Percentiles rank a stretch among this genome's conserved stretches.
Evolutionary conservation across 1,139 yeast species (phyloP).

Genomic region (Pichiaceae sp.): DNA sequence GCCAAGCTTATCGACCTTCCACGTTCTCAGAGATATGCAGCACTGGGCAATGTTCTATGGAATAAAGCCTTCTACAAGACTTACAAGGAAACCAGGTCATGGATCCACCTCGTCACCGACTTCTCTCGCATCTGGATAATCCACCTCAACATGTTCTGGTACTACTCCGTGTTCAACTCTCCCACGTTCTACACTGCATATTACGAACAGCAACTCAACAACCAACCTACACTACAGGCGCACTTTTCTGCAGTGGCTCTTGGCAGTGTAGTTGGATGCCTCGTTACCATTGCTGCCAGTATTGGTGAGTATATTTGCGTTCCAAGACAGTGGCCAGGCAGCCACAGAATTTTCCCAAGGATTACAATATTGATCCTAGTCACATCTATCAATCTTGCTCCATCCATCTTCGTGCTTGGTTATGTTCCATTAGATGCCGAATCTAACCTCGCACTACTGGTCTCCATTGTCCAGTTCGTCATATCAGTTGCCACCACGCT

Average conservation of each 20-base stretch:
- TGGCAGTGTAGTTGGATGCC: slow-evolving; percentile 65
- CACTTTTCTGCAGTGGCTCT: slow-evolving; percentile 55
- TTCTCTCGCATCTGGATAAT: slow-evolving; percentile 81
- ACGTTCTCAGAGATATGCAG: slow-evolving; percentile 35
- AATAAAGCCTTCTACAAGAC: slow-evolving; percentile 58
- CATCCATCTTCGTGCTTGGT: slow-evolving; percentile 54
- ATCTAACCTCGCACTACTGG: slow-evolving; percentile 39
- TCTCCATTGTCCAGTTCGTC: slow-evolving; percentile 52
- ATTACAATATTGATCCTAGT: slow-evolving; percentile 33
- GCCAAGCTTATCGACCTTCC: slow-evolving; percentile 34
- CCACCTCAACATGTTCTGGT: slow-evolving; percentile 75
- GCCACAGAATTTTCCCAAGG: slow-evolving; percentile 39
- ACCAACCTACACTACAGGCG: slow-evolving; percentile 58
- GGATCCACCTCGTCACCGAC: slow-evolving; percentile 71
- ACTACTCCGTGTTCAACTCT: slow-evolving; percentile 68
- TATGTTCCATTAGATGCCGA: slow-evolving; percentile 43
- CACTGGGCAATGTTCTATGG: slow-evolving; percentile 54
- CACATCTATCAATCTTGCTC: slow-evolving; percentile 42
- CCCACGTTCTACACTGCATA: slow-evolving; percentile 65
- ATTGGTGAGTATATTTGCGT: slow-evolving; percentile 56
- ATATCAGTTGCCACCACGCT: slow-evolving; percentile 53
- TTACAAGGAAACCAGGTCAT: slow-evolving; percentile 63
- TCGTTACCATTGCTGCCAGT: slow-evolving; percentile 56
- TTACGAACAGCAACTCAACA: slow-evolving; percentile 49
- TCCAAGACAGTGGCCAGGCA: slow-evolving; percentile 65